phyloP scores from a whole-genome alignment of 495 filamentous ascomycete species.

The Penicillium subrubescens region DNA sequence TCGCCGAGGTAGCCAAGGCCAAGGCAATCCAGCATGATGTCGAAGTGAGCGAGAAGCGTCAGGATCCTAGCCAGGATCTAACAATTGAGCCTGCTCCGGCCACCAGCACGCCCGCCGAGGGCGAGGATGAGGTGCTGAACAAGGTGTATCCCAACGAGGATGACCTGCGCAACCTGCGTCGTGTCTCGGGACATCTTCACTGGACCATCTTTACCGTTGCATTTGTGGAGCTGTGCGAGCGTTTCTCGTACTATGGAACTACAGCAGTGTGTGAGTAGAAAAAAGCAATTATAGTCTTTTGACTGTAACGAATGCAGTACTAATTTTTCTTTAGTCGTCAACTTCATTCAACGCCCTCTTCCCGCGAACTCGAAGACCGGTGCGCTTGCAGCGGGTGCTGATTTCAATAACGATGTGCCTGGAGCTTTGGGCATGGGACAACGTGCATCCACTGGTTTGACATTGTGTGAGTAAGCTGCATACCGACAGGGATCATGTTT shows the following conservation, averaged over 20 bases:
- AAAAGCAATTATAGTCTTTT: not conserved
- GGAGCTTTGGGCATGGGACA: constrained; percentile 72
- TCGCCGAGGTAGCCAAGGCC: constrained; percentile 34
- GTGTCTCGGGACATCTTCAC: constrained; percentile 66
- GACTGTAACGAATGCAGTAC: not conserved
- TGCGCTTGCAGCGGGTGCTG: constrained; percentile 36
- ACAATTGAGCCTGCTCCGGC: constrained; percentile 14
- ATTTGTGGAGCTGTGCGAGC: constrained; percentile 76
- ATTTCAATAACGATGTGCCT: constrained; percentile 49
- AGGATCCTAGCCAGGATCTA: constrained; percentile 8
- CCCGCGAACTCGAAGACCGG: constrained; percentile 63
- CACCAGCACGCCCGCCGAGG: constrained; percentile 4
- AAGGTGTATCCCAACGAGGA: constrained; percentile 56
- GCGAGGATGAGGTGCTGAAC: constrained; percentile 21
- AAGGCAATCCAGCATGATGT: constrained; percentile 25
- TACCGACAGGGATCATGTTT: not conserved
- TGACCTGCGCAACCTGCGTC: constrained; percentile 60
- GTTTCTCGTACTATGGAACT: constrained; percentile 79
- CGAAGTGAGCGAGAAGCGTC: constrained; percentile 17
- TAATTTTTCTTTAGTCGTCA: constrained; percentile 43
- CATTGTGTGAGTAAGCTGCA: constrained; percentile 38
- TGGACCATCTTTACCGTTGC: constrained; percentile 68
- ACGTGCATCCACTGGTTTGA: constrained; percentile 63
- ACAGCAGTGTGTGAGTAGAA: constrained; percentile 67
- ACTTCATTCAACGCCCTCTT: constrained; percentile 70